Evolutionary conservation across 768 basidiomycete genomes (phyloP).

Genomic region (Lactarius deliciosus): DNA sequence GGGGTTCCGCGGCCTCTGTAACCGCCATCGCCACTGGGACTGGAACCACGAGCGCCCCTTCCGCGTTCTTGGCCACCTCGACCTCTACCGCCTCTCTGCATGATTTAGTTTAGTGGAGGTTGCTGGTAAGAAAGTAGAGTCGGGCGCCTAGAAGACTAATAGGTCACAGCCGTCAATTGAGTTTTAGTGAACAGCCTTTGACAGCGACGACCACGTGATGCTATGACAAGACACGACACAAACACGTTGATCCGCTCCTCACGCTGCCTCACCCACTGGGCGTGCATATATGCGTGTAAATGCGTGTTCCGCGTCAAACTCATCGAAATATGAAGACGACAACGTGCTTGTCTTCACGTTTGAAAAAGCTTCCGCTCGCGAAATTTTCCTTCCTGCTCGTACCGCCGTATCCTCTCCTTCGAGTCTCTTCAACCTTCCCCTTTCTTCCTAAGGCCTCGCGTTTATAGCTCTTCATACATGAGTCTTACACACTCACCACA

Average conservation of each 20-base stretch:
- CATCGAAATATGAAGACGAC: neutral
- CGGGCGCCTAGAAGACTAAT: neutral
- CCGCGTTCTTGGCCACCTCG: slow-evolving; percentile 31
- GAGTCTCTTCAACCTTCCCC: neutral
- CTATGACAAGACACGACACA: no score
- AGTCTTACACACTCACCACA: slow-evolving; percentile 17
- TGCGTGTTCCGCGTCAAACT: neutral
- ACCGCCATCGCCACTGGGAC: slow-evolving; percentile 32
- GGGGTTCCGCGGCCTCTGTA: slow-evolving; percentile 20
- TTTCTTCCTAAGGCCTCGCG: slow-evolving; percentile 11
- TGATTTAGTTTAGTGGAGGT: slow-evolving; percentile 2
- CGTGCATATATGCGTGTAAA: slow-evolving; percentile 5
- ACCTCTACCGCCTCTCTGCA: slow-evolving; percentile 33
- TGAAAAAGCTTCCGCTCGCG: neutral
- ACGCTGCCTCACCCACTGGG: neutral
- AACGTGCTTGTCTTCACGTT: slow-evolving; percentile 12
- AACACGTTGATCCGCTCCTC: neutral
- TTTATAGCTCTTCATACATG: slow-evolving; percentile 18
- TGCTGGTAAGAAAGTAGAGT: neutral
- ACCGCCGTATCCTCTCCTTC: neutral
- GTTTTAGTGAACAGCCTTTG: neutral
- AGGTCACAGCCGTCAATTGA: neutral
- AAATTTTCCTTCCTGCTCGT: neutral
- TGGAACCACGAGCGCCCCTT: slow-evolving; percentile 28
- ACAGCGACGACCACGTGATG: no score